These are phyloP conservation scores for Cladosporium sphaerospermum DNA, from an alignment of 2,329 filamentous ascomycete species.

Conservation along the genomic window DNA sequence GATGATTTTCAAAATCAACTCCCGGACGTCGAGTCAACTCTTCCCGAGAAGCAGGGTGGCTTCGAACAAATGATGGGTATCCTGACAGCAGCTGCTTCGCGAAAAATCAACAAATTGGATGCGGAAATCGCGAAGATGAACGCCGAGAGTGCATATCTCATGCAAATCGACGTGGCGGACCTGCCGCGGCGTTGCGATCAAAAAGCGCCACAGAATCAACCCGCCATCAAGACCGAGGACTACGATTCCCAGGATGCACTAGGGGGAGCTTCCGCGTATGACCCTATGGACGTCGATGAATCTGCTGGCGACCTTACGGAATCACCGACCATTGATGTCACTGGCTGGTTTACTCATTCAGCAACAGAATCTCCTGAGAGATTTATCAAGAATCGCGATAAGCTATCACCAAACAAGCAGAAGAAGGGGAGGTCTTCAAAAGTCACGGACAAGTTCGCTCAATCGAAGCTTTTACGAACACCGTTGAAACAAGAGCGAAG, in stretches of 20 bases:
- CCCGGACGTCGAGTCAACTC: not conserved
- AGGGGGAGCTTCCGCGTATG: no score
- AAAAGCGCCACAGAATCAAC: not conserved
- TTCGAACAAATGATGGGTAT: not conserved
- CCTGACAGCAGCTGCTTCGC: not conserved
- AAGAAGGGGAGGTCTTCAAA: not conserved
- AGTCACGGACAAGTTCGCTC: constrained; percentile 6
- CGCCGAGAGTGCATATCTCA: not conserved
- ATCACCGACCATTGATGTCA: no score
- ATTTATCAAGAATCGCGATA: no score
- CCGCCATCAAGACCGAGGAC: not conserved
- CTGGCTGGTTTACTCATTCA: no score
- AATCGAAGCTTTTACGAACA: not conserved
- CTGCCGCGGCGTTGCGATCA: constrained; percentile 2
- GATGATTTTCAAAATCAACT: not conserved
- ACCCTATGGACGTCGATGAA: no score
- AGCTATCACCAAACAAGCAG: not conserved
- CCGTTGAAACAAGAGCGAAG: constrained; percentile 24
- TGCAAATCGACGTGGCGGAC: constrained; percentile 2
- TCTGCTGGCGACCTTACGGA: no score
- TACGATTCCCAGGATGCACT: no score
- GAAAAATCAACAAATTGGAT: not conserved
- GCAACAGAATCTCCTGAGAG: no score
- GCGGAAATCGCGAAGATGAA: constrained; percentile 8
- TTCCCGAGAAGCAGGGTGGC: not conserved